Base-by-base conservation (phyloP, 345 rosid genomes). In the Arabidopsis arenosa region DNA sequence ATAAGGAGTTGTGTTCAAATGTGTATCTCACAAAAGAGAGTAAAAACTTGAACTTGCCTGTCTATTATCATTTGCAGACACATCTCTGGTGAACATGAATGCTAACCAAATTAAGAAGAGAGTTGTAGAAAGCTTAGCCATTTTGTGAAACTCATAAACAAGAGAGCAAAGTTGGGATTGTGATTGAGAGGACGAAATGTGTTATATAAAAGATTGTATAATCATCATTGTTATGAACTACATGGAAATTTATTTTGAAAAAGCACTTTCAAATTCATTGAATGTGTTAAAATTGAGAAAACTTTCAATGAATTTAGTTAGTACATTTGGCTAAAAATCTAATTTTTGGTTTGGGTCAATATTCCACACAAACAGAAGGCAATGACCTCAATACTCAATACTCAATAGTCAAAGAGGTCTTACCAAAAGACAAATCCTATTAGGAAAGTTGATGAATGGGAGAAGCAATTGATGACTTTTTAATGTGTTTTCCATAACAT, bases 41-140 rank as follows among this genome's bases (percentile, higher is more conserved):
- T 7, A 73, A 43, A 4, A 53, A 54, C 28, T 18, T 18, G 54
- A 63, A 63, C 70, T 53, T 73, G 47, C 63, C 72, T 65, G 65
- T 65, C 72, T 74, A 23, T 56, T 36, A 36, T 74, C 60, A 56
- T 55, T 65, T 15, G 72, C 78, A 12, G 3, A 66, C 6, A 48
- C 73, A 58, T 75, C 61, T 66, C 53, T 48, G 21, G 43, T 36
- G 51, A 47, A 35, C 5, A 47, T 26, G 58, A 36, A 66, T 66
- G 59, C 32, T 23, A 66, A 48, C 30, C 14, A 65, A 13, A 55
- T 55, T 33, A 74, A 44, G 32, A 44, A 65, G 35, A 56, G 49
- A 54, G 9, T 23, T 7, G 57, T 55, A 44, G 0, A 23, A 14
- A 55, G n/a, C 57, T 48, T 66, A 4, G 66, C 8, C 72, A 74